phyloP scores from a whole-genome alignment of 352 stramenopile genomes.

The Aphanomyces stellatus region DNA sequence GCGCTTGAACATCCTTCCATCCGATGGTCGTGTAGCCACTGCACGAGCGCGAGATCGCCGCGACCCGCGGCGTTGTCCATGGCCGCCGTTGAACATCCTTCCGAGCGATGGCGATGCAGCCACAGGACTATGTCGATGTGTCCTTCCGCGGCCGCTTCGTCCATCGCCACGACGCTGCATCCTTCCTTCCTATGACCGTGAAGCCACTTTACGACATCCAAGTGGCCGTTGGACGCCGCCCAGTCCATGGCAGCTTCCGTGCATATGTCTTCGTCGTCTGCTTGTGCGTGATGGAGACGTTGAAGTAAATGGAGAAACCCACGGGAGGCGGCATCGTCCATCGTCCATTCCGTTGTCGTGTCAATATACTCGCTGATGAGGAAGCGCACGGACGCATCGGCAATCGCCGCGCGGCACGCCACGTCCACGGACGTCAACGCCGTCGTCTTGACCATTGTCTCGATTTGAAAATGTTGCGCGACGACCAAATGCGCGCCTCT shows the following conservation, averaged over 20 bases:
- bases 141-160: conserved; percentile 12
- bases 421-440: not conserved
- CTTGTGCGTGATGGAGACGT: not conserved
- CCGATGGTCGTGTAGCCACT: conserved; percentile 5
- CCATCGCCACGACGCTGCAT: not conserved
- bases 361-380: conserved; percentile 12
- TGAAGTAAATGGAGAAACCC: conserved; percentile 2
- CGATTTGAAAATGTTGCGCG: not conserved
- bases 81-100: conserved; percentile 2
- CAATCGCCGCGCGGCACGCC: not conserved
- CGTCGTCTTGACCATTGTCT: not conserved
- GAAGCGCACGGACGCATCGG: not conserved
- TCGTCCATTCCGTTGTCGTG: conserved; percentile 6
- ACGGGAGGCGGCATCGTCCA: conserved; percentile 4
- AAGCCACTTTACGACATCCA: conserved; percentile 10
- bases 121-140: conserved; percentile 19
- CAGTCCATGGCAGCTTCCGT: conserved; percentile 6
- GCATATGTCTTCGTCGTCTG: not conserved
- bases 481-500: not conserved
- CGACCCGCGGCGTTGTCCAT: not conserved
- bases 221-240: conserved; percentile 3
- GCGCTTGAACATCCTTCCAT: not conserved
- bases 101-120: conserved; percentile 13
- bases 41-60: not conserved
- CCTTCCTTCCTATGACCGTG: conserved; percentile 8